Evolutionary conservation across 768 basidiomycete species (phyloP), one percentile per base, ranked within the genome.

Genomic region (Pseudohyphozyma bogoriensis): DNA sequence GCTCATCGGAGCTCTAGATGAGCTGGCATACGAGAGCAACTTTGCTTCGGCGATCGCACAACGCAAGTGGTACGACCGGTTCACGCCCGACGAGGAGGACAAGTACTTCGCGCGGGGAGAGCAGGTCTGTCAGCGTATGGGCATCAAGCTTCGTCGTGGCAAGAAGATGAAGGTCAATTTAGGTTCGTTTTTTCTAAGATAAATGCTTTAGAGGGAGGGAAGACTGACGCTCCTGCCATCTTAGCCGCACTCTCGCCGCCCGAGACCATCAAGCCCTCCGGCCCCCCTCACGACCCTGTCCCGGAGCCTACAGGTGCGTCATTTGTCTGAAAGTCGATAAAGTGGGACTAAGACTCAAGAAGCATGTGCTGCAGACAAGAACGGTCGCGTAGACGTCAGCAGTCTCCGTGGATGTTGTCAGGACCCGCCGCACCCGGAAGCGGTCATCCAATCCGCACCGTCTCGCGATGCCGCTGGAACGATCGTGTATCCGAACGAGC

Each of bases 1-100:
- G 16, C 58, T 61, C 49, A 62, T 65, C 46, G 64, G 64, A 11
- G 60, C 59, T 1, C 58, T 65, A 12, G 60, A 65, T 26, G 59
- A 55, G 37, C 60, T 65, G 36, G 50, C 64, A 1, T 36, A 16
- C 4, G 44, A 47, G n/a, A 45, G 36, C 22, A 65, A 61, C 50
- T 44, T 65, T 13, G 53, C 60, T 6, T 29, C 49, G 15, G 28
- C 33, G 24, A 58, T 65, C 51, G 15, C n/a, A 13, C 3, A 2
- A 1, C 6, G 18, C 12, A 15, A 26, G 8, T 55, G 57, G 49
- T 20, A 39, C 2, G 15, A 31, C 16, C 60, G 64, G 0, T 56
- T 62, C 32, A 32, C 33, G 3, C 36, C 36, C 16, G 44, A 29
- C 2, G 44, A 56, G 4, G 20, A 37, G 31, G 44, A 51, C 8